Conservation (phyloP, 1,284 basidiomycete species). For the Malassezia yamatoensis region DNA sequence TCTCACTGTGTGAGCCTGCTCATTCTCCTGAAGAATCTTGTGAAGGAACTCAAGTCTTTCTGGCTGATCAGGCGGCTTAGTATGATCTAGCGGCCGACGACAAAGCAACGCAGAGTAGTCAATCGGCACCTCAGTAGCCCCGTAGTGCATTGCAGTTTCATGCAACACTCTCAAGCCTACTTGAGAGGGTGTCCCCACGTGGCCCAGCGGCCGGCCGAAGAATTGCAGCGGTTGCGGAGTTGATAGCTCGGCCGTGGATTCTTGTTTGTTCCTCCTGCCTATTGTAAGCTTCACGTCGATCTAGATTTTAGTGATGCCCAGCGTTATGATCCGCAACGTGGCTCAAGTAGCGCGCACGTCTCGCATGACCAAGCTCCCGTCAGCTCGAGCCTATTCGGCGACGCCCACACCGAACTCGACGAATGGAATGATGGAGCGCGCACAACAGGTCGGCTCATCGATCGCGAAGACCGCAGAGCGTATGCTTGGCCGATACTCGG, state of each 20-base stretch:
- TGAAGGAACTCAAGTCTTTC: constrained; percentile 9
- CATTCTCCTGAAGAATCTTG: constrained; percentile 11
- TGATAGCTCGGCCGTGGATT: constrained; percentile 2
- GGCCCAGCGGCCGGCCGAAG: neutral
- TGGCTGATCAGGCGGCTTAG: neutral
- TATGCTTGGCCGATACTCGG: constrained; percentile 15
- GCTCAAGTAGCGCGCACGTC: constrained; percentile 4
- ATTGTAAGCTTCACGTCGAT: neutral
- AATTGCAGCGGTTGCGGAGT: neutral
- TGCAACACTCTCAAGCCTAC: neutral
- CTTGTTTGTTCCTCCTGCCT: neutral
- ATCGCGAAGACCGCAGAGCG: constrained; percentile 12
- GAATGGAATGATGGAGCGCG: constrained; percentile 8
- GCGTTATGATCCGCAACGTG: constrained; percentile 11
- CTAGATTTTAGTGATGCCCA: neutral
- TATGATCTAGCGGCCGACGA: neutral
- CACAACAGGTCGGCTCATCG: constrained; percentile 6
- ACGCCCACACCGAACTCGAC: neutral
- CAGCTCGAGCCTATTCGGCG: constrained; percentile 7
- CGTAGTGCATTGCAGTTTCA: neutral
- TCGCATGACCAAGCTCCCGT: neutral
- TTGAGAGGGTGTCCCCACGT: neutral
- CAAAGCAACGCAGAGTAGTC: constrained; percentile 17
- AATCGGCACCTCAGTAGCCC: constrained; percentile 2
- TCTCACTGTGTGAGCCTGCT: neutral